Evolutionary conservation across 2,329 filamentous ascomycete genomes (phyloP).

Genomic region (Arachnomyces sp.): DNA sequence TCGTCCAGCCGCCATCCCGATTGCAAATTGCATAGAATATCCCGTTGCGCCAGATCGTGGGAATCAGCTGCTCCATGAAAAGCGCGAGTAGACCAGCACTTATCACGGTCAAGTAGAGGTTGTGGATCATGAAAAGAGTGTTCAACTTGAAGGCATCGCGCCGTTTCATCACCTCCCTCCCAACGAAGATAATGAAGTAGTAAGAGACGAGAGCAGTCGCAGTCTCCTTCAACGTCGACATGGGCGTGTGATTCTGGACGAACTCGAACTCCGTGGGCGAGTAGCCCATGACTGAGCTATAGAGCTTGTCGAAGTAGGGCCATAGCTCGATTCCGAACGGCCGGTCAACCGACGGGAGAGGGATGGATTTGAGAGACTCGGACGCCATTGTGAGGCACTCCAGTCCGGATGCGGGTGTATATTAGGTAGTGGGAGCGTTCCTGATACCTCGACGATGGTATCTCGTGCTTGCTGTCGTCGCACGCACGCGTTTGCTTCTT

Average conservation of each 20-base stretch:
- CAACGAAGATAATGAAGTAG: constrained; percentile 82
- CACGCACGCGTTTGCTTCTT: no score
- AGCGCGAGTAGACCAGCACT: constrained; percentile 66
- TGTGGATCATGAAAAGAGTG: constrained; percentile 79
- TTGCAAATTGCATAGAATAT: constrained; percentile 74
- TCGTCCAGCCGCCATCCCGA: constrained; percentile 70
- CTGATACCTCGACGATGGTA: no score
- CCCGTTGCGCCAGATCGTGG: constrained; percentile 67
- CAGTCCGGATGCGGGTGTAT: no score
- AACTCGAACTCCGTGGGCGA: constrained; percentile 74
- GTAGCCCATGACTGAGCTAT: constrained; percentile 63
- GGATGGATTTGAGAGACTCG: constrained; percentile 10
- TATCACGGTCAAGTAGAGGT: constrained; percentile 77
- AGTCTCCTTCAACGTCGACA: constrained; percentile 76
- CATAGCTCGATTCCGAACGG: constrained; percentile 79
- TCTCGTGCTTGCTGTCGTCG: no score
- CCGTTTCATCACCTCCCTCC: constrained; percentile 76
- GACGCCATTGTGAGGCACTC: constrained; percentile 6
- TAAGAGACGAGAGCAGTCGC: constrained; percentile 69
- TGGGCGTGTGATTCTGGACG: constrained; percentile 64
- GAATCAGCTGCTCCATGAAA: constrained; percentile 76
- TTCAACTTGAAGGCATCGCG: constrained; percentile 74
- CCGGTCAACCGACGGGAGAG: constrained; percentile 50
- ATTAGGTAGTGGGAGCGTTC: no score
- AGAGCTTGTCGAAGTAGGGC: constrained; percentile 80